Percentiles rank a stretch among this genome's conserved stretches.
These are phyloP conservation scores for Talaromyces nanjingensis DNA, from an alignment of 495 filamentous ascomycete genomes.

Conservation along the genomic window DNA sequence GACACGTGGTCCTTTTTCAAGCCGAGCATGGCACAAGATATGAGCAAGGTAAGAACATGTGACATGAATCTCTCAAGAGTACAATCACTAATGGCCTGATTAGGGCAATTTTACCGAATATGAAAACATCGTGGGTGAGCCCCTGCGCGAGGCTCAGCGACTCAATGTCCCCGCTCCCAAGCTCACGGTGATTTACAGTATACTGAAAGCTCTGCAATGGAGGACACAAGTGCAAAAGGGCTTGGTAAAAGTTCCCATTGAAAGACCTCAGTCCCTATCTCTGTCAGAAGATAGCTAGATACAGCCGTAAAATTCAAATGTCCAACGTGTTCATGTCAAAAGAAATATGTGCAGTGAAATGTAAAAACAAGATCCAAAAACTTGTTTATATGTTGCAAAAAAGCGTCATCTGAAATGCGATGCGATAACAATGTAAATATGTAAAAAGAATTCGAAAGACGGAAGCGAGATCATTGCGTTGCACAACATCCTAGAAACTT, in stretches of 20 bases:
- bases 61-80: neutral
- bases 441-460: neutral
- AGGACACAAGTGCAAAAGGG: conserved; percentile 27
- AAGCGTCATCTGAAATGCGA: neutral
- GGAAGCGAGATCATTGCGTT: neutral
- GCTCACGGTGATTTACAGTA: conserved; percentile 32
- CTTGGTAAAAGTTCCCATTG: neutral
- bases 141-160: conserved; percentile 37
- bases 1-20: conserved; percentile 34
- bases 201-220: conserved; percentile 36
- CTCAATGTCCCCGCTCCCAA: conserved; percentile 36
- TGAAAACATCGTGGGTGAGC: conserved; percentile 48
- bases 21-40: conserved; percentile 42
- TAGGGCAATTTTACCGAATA: conserved; percentile 46
- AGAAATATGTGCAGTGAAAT: neutral
- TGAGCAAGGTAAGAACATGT: conserved; percentile 24
- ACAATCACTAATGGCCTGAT: neutral
- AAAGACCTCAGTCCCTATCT: conserved; percentile 5
- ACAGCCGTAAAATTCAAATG: neutral
- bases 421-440: neutral
- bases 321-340: neutral
- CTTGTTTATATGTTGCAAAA: neutral
- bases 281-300: conserved; percentile 4
- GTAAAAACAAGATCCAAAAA: neutral
- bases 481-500: neutral